Percentiles rank a stretch among this genome's conserved stretches.
phyloP scores from a whole-genome alignment of 2,329 filamentous ascomycete genomes.

The Xylaria sp. region DNA sequence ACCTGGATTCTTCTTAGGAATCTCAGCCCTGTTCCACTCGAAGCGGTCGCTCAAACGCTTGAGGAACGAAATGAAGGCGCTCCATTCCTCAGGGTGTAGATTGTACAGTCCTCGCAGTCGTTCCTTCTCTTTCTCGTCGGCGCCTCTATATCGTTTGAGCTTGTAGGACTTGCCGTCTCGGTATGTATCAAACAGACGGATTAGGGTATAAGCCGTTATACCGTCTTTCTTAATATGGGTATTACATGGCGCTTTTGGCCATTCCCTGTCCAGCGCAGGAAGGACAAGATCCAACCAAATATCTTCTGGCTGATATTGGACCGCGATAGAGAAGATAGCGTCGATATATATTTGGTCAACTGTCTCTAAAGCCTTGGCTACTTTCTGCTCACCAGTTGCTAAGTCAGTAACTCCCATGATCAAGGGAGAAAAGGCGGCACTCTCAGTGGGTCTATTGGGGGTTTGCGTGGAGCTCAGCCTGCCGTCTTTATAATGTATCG shows the following conservation, averaged over 20 bases:
- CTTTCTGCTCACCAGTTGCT: constrained; percentile 35
- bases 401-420: constrained; percentile 44
- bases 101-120: constrained; percentile 28
- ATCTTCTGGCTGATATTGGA: constrained; percentile 25
- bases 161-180: constrained; percentile 28
- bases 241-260: constrained; percentile 36
- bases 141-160: constrained; percentile 37
- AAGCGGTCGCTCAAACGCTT: constrained; percentile 45
- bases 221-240: constrained; percentile 31
- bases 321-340: constrained; percentile 44
- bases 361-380: constrained; percentile 47
- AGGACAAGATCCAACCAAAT: constrained; percentile 49
- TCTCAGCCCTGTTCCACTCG: constrained; percentile 37
- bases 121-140: constrained; percentile 34
- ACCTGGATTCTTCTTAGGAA: background rate
- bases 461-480: constrained; percentile 21
- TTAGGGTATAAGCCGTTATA: constrained; percentile 38
- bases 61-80: constrained; percentile 41
- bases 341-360: constrained; percentile 39
- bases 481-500: constrained; percentile 24
- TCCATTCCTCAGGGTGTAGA: constrained; percentile 28
- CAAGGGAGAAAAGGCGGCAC: constrained; percentile 24
- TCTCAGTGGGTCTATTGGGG: constrained; percentile 1
- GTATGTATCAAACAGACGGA: constrained; percentile 45
- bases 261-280: constrained; percentile 37